Evolutionary conservation across 2,329 filamentous ascomycete genomes (phyloP), one percentile per base, ranked within the genome.

Genomic region (Fusarium mangiferae): DNA sequence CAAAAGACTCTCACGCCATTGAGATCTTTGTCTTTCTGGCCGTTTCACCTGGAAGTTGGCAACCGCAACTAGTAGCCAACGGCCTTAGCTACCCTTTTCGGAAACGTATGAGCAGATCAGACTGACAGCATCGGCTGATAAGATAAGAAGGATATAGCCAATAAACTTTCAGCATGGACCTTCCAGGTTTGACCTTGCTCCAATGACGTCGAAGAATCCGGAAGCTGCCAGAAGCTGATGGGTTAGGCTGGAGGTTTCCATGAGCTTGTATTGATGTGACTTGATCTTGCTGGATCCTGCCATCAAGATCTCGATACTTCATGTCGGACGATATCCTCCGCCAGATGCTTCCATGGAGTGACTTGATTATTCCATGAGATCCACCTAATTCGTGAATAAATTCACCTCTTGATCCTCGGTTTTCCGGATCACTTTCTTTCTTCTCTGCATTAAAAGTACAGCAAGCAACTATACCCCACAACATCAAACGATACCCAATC

Each of bases 141-240:
- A 80, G 79, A 77, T 77, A 58, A 39, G 18, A 28, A 7, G 9
- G 26, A 35, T 45, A 72, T 71, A 78, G 73, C 80, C 62, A 80
- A 15, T 59, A 9, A 14, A 15, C 30, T 30, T 44, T 28, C 18
- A 51, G 30, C 8, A 9, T 36, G 30, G 20, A n/a, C 55, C 41
- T 59, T 38, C 33, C 55, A 48, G 52, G 45, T 26, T 51, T 38
- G 60, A 75, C 75, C 73, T 76, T 77, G 76, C 55, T 70, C 51
- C 41, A 72, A 81, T 82, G 81, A 82, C 81, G 80, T 83, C 81
- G 76, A 78, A 78, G 57, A 67, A 38, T 76, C 80, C 74, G 51
- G 74, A 73, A 75, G 77, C 70, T 82, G 80, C 81, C 54, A 70
- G 67, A 70, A 71, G 60, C 67, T 70, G 48, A 62, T 28, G 74